These are phyloP conservation scores for Pseudocercospora vitis DNA, from an alignment of 2,329 filamentous ascomycete species.

Conservation along the genomic window DNA sequence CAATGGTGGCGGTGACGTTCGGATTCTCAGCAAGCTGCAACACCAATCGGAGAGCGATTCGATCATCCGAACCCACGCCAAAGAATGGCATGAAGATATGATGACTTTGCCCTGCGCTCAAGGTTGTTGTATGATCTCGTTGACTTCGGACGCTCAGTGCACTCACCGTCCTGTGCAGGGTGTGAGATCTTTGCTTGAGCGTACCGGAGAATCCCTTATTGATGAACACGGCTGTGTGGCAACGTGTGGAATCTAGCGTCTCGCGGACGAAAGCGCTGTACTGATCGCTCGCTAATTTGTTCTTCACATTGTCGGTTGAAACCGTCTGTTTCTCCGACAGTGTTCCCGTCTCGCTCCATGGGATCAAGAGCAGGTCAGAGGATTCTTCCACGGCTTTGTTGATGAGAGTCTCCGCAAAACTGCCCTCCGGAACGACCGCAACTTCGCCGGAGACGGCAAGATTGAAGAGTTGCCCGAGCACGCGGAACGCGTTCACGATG, in stretches of 20 bases:
- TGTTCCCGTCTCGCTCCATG: slow-evolving; percentile 83
- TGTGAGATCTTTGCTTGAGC: slow-evolving; percentile 33
- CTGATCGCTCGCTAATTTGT: slow-evolving; percentile 60
- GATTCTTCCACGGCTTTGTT: slow-evolving; percentile 57
- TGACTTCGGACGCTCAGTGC: slow-evolving; percentile 61
- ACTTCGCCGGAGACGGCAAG: slow-evolving; percentile 78
- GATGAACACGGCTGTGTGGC: slow-evolving; percentile 75
- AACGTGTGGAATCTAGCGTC: slow-evolving; percentile 62
- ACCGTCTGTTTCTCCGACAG: slow-evolving; percentile 64
- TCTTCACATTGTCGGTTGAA: slow-evolving; percentile 54
- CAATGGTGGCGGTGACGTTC: slow-evolving; percentile 74
- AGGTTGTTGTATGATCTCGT: slow-evolving; percentile 56
- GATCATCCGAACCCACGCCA: slow-evolving; percentile 73
- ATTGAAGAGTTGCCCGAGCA: slow-evolving; percentile 81
- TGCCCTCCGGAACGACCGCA: slow-evolving; percentile 72
- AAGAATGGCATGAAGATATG: slow-evolving; percentile 87
- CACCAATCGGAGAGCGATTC: slow-evolving; percentile 73
- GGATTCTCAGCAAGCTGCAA: slow-evolving; percentile 80
- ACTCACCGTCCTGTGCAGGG: slow-evolving; percentile 54
- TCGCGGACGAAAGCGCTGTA: slow-evolving; percentile 74
- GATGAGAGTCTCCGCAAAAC: slow-evolving; percentile 75
- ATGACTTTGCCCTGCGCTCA: slow-evolving; percentile 68
- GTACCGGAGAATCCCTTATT: slow-evolving; percentile 66
- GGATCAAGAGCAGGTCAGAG: slow-evolving; percentile 73
- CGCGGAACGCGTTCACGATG: slow-evolving; percentile 86